Conservation (phyloP, 352 stramenopile genomes). For the Globisporangium spinosum region DNA sequence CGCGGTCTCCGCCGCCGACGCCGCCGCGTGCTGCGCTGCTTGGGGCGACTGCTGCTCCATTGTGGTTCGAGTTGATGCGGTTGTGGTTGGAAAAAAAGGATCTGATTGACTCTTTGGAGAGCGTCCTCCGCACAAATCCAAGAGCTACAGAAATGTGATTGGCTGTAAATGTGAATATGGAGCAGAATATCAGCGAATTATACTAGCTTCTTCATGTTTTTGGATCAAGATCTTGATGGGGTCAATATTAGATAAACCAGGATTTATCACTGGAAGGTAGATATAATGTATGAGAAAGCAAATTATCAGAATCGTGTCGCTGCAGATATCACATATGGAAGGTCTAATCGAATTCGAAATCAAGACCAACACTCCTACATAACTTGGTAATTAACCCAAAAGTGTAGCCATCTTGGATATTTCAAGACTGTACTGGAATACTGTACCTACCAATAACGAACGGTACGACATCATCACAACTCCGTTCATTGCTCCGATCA, state of each 20-base stretch:
- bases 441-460: too few species aligned
- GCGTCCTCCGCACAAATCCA: background rate
- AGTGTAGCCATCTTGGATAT: background rate
- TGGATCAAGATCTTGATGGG: background rate
- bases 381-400: slow-evolving; percentile 2
- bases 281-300: background rate
- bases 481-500: background rate
- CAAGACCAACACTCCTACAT: slow-evolving; percentile 6
- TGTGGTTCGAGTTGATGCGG: background rate
- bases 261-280: background rate
- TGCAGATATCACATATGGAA: background rate
- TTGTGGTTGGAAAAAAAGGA: slow-evolving; percentile 1
- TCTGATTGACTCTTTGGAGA: background rate
- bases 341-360: background rate
- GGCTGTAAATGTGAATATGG: background rate
- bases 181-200: slow-evolving; percentile 6
- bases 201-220: background rate
- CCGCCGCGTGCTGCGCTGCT: slow-evolving; percentile 11
- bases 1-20: slow-evolving; percentile 25
- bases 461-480: background rate
- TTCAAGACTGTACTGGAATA: background rate
- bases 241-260: background rate
- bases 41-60: slow-evolving; percentile 8
- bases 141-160: background rate
- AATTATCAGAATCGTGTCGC: background rate